Percentiles rank a stretch among this genome's conserved stretches.
phyloP scores from a whole-genome alignment of 2,329 filamentous ascomycete species.

The Elsinoe ampelina region DNA sequence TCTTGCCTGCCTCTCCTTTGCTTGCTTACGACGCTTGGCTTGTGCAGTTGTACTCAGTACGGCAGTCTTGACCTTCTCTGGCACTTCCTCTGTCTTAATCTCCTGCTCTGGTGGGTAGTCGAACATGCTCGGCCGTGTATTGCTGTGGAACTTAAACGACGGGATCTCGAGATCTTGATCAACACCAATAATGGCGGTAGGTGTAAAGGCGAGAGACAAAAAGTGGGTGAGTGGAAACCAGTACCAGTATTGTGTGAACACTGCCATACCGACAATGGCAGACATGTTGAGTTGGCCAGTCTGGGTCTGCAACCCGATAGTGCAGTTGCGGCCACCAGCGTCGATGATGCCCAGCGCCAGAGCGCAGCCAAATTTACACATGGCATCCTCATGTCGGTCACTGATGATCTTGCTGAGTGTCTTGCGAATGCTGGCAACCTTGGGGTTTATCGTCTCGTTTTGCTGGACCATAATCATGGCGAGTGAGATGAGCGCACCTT shows the following conservation, averaged over 20 bases:
- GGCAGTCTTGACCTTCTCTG: slow-evolving; percentile 87
- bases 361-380: slow-evolving; percentile 97
- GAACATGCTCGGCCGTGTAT: slow-evolving; percentile 87
- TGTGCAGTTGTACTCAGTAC: slow-evolving; percentile 94
- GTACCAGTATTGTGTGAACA: slow-evolving; percentile 99
- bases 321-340: slow-evolving; percentile 95
- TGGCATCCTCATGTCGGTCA: slow-evolving; percentile 94
- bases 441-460: slow-evolving; percentile 97
- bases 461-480: slow-evolving; percentile 99
- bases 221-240: slow-evolving; percentile 99
- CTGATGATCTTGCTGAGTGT: slow-evolving; percentile 87
- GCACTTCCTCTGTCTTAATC: slow-evolving; percentile 86
- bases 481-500: slow-evolving; percentile 86
- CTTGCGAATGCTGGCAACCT: slow-evolving; percentile 83
- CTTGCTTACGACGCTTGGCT: slow-evolving; percentile 86
- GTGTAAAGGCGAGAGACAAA: slow-evolving; percentile 90
- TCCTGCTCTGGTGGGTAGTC: slow-evolving; percentile 97
- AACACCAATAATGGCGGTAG: slow-evolving; percentile 88
- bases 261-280: slow-evolving; percentile 92
- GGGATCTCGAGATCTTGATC: slow-evolving; percentile 91
- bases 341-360: slow-evolving; percentile 95
- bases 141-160: slow-evolving; percentile 90
- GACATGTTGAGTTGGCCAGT: slow-evolving; percentile 98
- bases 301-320: slow-evolving; percentile 93
- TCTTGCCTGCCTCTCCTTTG: slow-evolving; percentile 82